Conservation (phyloP, 176 grass and related monocot genomes). For the Carex myosuroides region DNA sequence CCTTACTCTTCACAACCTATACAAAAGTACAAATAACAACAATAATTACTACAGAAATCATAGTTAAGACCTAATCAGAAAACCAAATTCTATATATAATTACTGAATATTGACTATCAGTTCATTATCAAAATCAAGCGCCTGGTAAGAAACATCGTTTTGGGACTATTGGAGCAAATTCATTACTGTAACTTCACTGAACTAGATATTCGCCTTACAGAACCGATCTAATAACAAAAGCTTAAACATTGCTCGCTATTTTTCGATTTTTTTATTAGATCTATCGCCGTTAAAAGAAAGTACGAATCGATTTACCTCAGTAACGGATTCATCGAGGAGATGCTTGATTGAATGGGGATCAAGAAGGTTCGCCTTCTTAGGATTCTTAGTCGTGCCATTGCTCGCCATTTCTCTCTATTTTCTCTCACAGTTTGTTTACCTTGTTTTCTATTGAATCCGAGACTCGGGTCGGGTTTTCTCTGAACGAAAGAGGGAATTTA, state of each 20-base stretch:
- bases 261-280: neutral
- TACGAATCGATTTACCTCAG: conserved; percentile 31
- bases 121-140: no score
- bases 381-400: conserved; percentile 29
- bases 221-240: no score
- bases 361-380: conserved; percentile 67
- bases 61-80: no score
- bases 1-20: conserved; percentile 74
- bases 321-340: conserved; percentile 69
- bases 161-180: no score
- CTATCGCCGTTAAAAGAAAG: neutral
- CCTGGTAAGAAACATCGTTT: no score
- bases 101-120: no score
- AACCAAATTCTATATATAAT: no score
- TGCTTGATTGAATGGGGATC: conserved; percentile 78
- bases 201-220: no score
- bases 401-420: conserved; percentile 28
- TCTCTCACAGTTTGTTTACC: neutral
- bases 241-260: no score
- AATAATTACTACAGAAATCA: neutral
- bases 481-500: neutral
- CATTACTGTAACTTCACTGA: no score
- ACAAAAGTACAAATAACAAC: neutral
- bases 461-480: neutral
- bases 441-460: no score